A percentile compares a stretch with the other conserved stretches of the same genome.
phyloP scores from a whole-genome alignment of 176 grass and related monocot genomes.

The Paspalum notatum region DNA sequence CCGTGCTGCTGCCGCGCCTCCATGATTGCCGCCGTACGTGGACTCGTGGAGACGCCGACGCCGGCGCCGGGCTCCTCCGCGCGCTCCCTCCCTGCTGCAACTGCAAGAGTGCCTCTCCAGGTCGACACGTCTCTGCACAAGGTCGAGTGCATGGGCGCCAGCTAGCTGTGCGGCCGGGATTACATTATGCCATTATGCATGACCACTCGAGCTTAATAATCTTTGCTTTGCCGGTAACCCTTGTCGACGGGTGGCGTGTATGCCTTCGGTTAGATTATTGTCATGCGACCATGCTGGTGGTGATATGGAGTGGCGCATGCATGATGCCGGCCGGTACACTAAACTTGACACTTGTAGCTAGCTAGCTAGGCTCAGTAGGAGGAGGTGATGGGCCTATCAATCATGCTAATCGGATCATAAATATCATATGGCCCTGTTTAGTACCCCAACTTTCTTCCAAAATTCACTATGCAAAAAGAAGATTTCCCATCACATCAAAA shows the following conservation, averaged over 20 bases:
- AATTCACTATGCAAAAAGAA: too few species aligned
- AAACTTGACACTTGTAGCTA: background rate
- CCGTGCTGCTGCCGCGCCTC: background rate
- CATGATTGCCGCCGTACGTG: background rate
- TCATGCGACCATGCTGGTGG: background rate
- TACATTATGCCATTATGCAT: background rate
- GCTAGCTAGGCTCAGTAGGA: background rate
- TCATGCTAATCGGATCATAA: background rate
- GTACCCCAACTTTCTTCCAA: too few species aligned
- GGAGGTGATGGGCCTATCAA: slow-evolving; percentile 5
- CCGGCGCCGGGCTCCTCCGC: background rate
- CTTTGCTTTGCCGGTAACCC: slow-evolving; percentile 38
- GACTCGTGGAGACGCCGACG: background rate
- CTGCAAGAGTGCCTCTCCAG: background rate
- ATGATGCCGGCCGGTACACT: background rate
- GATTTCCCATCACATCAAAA: too few species aligned
- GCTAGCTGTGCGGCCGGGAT: slow-evolving; percentile 39
- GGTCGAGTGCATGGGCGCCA: slow-evolving; percentile 20
- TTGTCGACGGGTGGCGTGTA: background rate
- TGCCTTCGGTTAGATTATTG: background rate
- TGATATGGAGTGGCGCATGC: background rate
- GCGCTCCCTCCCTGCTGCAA: background rate
- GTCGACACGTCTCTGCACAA: slow-evolving; percentile 38
- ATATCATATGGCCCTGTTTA: too few species aligned
- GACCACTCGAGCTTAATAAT: slow-evolving; percentile 22